Evolutionary conservation across 306 rosid genomes (phyloP).

Genomic region (Vigna angularis): DNA sequence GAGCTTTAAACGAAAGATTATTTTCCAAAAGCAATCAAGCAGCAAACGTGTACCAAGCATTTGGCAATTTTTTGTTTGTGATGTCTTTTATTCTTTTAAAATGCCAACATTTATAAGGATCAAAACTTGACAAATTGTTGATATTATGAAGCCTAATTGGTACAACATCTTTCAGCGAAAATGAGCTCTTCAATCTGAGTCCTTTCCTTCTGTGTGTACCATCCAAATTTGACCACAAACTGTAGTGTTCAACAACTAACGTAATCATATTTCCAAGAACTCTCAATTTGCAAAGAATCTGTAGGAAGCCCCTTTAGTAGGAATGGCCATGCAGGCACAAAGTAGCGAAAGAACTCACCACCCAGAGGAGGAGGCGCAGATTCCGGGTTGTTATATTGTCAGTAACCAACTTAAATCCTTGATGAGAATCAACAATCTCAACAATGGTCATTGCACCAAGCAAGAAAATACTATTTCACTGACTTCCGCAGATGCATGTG

Average conservation of each 20-base stretch:
- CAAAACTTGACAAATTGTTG: neutral
- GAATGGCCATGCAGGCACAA: slow-evolving; percentile 33
- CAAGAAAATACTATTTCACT: slow-evolving; percentile 96
- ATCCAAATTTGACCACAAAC: slow-evolving; percentile 13
- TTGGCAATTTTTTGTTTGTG: slow-evolving; percentile 4
- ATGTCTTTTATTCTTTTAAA: slow-evolving; percentile 12
- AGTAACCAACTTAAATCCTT: slow-evolving; percentile 95
- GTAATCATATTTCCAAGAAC: slow-evolving; percentile 32
- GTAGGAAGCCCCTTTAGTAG: slow-evolving; percentile 24
- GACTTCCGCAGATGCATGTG: slow-evolving; percentile 90
- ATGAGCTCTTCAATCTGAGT: slow-evolving; percentile 27
- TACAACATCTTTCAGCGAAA: neutral
- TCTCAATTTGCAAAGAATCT: slow-evolving; percentile 1
- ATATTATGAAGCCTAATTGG: slow-evolving; percentile 2
- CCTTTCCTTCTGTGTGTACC: slow-evolving; percentile 2
- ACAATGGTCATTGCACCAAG: slow-evolving; percentile 99
- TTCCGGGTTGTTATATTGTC: slow-evolving; percentile 92
- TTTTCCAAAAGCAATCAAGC: neutral
- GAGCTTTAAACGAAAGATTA: neutral
- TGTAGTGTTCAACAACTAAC: slow-evolving; percentile 3
- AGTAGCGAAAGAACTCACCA: slow-evolving; percentile 68
- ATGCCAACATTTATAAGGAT: neutral
- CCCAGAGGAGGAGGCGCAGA: slow-evolving; percentile 92
- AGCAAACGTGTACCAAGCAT: neutral
- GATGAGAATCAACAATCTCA: slow-evolving; percentile 93